Evolutionary conservation across 345 rosid genomes (phyloP).

Genomic region (Lepidium africanum): DNA sequence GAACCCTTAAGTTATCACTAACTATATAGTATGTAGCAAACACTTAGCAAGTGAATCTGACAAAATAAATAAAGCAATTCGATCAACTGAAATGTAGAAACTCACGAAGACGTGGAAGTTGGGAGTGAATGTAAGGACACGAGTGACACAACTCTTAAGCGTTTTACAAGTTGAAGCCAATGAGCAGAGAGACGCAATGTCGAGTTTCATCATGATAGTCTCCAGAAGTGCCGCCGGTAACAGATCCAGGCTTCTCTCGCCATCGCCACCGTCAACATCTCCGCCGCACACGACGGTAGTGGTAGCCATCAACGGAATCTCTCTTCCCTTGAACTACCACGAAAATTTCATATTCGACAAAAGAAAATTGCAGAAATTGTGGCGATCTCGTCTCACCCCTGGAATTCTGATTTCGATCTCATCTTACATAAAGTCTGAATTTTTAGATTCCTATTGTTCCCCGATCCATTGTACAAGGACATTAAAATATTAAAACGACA

Average conservation of each 20-base stretch:
- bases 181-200: slow-evolving; percentile 71
- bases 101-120: slow-evolving; percentile 65
- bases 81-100: not conserved
- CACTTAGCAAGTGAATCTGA: not conserved
- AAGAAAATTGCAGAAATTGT: not conserved
- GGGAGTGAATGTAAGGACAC: slow-evolving; percentile 70
- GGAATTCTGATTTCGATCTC: not conserved
- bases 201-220: slow-evolving; percentile 69
- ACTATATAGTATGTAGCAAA: not conserved
- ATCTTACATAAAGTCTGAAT: not conserved
- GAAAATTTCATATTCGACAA: not conserved
- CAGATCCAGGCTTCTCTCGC: slow-evolving; percentile 44
- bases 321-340: not conserved
- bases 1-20: not conserved
- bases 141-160: slow-evolving; percentile 47
- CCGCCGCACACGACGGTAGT: not conserved
- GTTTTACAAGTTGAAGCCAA: slow-evolving; percentile 58
- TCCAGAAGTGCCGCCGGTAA: slow-evolving; percentile 61
- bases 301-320: slow-evolving; percentile 12
- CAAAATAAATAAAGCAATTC: not conserved
- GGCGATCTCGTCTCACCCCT: not conserved
- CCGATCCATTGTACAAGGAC: slow-evolving; percentile 6
- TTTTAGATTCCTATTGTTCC: not conserved
- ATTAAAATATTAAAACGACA: not conserved
- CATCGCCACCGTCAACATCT: slow-evolving; percentile 15